A percentile compares a stretch with the other conserved stretches of the same genome.
Evolutionary conservation across 1,139 yeast genomes (phyloP).

Genomic region (Hemisphaericaspora xylofermentans): DNA sequence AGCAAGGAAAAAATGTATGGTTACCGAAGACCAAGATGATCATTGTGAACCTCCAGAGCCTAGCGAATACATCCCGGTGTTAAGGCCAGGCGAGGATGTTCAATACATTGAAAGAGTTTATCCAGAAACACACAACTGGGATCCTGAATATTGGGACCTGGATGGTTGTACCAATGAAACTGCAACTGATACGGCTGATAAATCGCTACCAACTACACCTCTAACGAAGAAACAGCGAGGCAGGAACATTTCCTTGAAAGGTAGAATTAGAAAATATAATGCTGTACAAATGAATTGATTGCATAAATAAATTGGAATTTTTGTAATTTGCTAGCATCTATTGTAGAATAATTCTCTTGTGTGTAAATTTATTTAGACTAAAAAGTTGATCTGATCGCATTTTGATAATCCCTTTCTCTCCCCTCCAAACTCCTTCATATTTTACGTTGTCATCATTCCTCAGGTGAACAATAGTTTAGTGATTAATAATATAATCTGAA

Average conservation of each 20-base stretch:
- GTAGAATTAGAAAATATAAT: slow-evolving; percentile 2
- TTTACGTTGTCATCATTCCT: no score
- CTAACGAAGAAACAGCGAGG: background rate
- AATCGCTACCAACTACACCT: background rate
- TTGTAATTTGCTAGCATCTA: background rate
- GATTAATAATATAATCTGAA: no score
- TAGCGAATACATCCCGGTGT: slow-evolving; percentile 18
- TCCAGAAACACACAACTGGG: slow-evolving; percentile 2
- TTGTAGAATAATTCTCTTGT: no score
- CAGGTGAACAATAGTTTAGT: no score
- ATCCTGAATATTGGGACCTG: background rate
- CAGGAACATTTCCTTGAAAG: slow-evolving; percentile 1
- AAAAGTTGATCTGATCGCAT: no score
- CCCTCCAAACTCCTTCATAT: no score
- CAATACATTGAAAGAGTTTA: slow-evolving; percentile 14
- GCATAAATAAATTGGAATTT: background rate
- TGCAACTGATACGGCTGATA: background rate
- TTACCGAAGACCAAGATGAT: slow-evolving; percentile 26
- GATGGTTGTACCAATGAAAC: background rate
- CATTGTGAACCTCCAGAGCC: slow-evolving; percentile 19
- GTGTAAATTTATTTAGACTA: no score
- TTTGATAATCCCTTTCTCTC: no score
- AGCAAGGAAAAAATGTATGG: slow-evolving; percentile 24
- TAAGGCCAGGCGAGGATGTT: slow-evolving; percentile 18
- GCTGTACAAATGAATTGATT: background rate